A percentile compares a stretch with the other conserved stretches of the same genome.
These are phyloP conservation scores for Penicillium sp. DNA, from an alignment of 2,329 filamentous ascomycete genomes.

Conservation along the genomic window DNA sequence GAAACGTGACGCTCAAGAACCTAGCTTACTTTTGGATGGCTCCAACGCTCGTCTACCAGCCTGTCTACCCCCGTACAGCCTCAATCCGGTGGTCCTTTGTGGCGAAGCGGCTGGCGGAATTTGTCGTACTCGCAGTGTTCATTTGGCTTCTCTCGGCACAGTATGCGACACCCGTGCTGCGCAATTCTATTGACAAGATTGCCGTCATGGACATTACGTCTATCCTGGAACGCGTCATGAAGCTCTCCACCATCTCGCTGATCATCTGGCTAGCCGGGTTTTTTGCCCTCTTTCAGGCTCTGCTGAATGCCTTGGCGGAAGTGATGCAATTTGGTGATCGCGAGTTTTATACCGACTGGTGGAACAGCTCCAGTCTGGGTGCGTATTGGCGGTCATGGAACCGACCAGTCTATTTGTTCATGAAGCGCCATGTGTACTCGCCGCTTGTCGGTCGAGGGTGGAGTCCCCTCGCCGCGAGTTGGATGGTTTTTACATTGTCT, in stretches of 20 bases:
- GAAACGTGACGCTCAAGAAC: slow-evolving; percentile 86
- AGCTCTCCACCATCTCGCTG: slow-evolving; percentile 90
- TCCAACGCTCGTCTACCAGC: slow-evolving; percentile 94
- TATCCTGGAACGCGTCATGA: slow-evolving; percentile 87
- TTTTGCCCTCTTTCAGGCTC: slow-evolving; percentile 93
- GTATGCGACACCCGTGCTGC: slow-evolving; percentile 86
- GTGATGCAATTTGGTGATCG: slow-evolving; percentile 87
- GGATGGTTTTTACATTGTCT: slow-evolving; percentile 84
- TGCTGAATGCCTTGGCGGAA: slow-evolving; percentile 88
- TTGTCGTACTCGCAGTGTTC: slow-evolving; percentile 75
- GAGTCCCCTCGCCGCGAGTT: slow-evolving; percentile 68
- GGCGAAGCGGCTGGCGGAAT: slow-evolving; percentile 76
- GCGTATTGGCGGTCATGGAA: slow-evolving; percentile 97
- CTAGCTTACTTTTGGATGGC: slow-evolving; percentile 98
- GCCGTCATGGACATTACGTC: slow-evolving; percentile 75
- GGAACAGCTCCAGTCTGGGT: slow-evolving; percentile 86
- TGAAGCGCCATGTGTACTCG: slow-evolving; percentile 90
- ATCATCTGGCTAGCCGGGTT: slow-evolving; percentile 98
- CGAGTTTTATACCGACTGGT: slow-evolving; percentile 97
- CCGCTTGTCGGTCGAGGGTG: slow-evolving; percentile 85
- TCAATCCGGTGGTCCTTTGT: slow-evolving; percentile 87
- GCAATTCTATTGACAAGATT: slow-evolving; percentile 88
- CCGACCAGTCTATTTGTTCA: slow-evolving; percentile 94
- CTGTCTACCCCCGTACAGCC: slow-evolving; percentile 84
- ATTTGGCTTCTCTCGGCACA: slow-evolving; percentile 96